Evolutionary conservation across 257 asterid genomes (phyloP), one percentile per base, ranked within the genome.

Genomic region (Paraleonurus japonicus): DNA sequence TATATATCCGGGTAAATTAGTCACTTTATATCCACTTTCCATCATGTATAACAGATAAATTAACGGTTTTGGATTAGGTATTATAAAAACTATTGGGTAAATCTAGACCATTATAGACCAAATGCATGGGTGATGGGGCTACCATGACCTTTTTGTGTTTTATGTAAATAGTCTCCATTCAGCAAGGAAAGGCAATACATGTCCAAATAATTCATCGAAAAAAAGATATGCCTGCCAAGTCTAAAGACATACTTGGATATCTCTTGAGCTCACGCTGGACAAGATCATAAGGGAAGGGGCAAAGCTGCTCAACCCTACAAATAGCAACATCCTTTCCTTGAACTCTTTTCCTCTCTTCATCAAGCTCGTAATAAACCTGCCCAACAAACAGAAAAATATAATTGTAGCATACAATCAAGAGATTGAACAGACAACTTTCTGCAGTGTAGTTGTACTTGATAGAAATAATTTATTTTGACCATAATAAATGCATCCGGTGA

Each of bases 251-350:
- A 92, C 98, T 95, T 78, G 98, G 98, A 63, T 95, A 95, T 85
- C 99, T 85, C 82, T 92, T 92, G 61, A 95, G 80, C 81, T 95
- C 99, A 48, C 99, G 96, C 71, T 85, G 99, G 74, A 92, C 51
- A 41, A 95, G 99, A 75, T 95, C 90, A 58, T 88, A 95, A 3
- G 98, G 99, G 90, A 95, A 92, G 58, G 99, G 99, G 66, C 91
- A 89, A 58, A 95, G 99, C 77, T 92, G 99, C 82, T 95, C 99
- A 15, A 95, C 98, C 77, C 98, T 83, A 78, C 98, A 95, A 72
- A 95, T 92, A 33, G 99, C 98, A 41, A 92, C 70, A 45, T 95
- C 99, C 65, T 84, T 92, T 47, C 90, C 87, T 6, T 73, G 59
- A 45, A 66, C 79, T 45, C 88, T 89, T 75, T 71, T 89, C 84